phyloP scores from a whole-genome alignment of 306 rosid genomes.

The Prunus armeniaca region DNA sequence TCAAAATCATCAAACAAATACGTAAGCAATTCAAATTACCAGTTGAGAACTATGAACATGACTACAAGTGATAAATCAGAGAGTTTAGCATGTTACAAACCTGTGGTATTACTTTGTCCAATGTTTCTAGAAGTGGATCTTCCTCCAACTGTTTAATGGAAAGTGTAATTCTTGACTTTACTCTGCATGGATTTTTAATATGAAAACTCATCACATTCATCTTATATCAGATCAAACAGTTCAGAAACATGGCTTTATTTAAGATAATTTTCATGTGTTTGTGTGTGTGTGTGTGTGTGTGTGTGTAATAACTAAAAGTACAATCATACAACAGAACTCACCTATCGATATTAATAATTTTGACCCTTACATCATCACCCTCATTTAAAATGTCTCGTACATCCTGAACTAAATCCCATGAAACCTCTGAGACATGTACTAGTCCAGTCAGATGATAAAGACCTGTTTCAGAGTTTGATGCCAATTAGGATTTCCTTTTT shows the following conservation, averaged over 20 bases:
- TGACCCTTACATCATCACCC: constrained; percentile 70
- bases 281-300: not conserved
- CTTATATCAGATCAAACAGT: not conserved
- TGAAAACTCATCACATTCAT: not conserved
- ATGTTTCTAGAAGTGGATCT: constrained; percentile 92
- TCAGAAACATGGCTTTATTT: not conserved
- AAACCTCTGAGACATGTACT: constrained; percentile 86
- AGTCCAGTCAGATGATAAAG: constrained; percentile 85
- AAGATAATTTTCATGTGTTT: not conserved
- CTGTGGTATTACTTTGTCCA: constrained; percentile 96
- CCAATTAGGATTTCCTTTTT: constrained; percentile 29
- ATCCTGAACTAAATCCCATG: constrained; percentile 94
- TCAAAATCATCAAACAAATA: constrained; percentile 8
- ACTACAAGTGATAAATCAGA: not conserved
- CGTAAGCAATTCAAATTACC: not conserved
- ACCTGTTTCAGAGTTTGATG: constrained; percentile 63
- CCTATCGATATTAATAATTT: constrained; percentile 62
- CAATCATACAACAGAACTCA: constrained; percentile 24
- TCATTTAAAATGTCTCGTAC: constrained; percentile 70
- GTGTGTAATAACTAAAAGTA: not conserved
- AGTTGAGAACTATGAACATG: not conserved
- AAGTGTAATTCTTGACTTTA: constrained; percentile 48
- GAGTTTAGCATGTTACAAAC: constrained; percentile 39
- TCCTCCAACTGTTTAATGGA: constrained; percentile 90
- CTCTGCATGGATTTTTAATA: constrained; percentile 28